Evolutionary conservation across 2,329 filamentous ascomycete genomes (phyloP).

Genomic region (Sporothrix pseudoabietina): DNA sequence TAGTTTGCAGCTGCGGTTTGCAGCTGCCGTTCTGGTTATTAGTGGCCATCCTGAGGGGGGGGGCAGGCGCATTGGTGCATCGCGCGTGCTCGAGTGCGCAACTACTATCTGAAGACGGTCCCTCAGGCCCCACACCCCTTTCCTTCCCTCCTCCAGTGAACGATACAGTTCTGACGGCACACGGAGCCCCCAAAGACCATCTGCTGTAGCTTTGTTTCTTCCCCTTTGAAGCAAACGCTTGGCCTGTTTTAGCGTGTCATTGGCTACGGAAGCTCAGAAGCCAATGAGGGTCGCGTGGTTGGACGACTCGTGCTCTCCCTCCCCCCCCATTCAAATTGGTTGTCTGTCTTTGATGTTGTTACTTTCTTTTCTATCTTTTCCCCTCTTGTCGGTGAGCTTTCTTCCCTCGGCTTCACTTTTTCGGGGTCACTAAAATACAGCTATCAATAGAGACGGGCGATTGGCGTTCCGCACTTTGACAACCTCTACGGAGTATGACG

Average conservation of each 20-base stretch:
- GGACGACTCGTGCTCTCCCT: not conserved
- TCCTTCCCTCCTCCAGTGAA: not conserved
- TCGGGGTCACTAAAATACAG: not conserved
- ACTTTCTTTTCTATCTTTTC: not conserved
- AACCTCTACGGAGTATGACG: not conserved
- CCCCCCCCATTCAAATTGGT: not conserved
- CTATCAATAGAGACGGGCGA: not conserved
- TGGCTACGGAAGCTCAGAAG: not conserved
- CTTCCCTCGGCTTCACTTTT: not conserved
- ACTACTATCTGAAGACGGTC: not conserved
- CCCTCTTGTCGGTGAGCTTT: not conserved
- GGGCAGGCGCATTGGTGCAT: not conserved
- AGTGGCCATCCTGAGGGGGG: conserved; percentile 13
- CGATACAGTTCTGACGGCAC: conserved; percentile 17
- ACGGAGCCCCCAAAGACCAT: not conserved
- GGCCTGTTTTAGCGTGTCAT: not conserved
- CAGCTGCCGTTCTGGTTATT: conserved; percentile 10
- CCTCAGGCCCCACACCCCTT: conserved; percentile 16
- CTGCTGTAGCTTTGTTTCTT: not conserved
- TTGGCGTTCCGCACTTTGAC: conserved; percentile 13
- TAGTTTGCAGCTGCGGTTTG: not conserved
- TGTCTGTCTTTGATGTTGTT: not conserved
- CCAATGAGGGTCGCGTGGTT: conserved; percentile 12
- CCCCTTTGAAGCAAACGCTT: not conserved
- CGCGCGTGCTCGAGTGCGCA: not conserved